Evolutionary conservation across 129 eudicot species (phyloP), one percentile per base, ranked within the genome.

Genomic region (Flaveria robusta): DNA sequence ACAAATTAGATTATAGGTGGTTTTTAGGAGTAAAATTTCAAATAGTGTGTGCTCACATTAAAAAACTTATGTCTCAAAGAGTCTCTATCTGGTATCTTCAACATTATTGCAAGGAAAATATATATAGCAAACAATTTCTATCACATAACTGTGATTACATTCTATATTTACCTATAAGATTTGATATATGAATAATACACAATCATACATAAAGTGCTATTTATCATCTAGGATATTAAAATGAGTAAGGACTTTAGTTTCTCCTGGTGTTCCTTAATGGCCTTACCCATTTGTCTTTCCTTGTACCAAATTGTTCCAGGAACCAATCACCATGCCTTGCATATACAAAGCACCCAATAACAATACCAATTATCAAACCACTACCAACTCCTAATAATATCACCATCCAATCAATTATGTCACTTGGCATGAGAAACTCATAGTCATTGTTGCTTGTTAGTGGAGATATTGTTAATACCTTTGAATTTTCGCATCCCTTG

Each of bases 201-300:
- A 9, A 42, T 9, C 47, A 42, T 41, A 18, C 23, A 52, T n/a
- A 54, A 29, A 66, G 7, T 39, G 14, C 16, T 54, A 31, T 29
- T 42, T 7, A 7, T 42, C 47, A 9, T 42, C 10, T 2, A 7
- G 13, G 47, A 42, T 10, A 24, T 24, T 63, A 47, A 24, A 15
- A 24, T 24, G 26, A 20, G 0, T 0, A 34, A 73, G 45, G 42
- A 11, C n/a, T 9, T 39, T 58, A n/a, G 20, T 59, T 58, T 41
- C 54, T 72, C 39, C 55, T 59, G 5, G 6, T 37, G 39, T 55
- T 72, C 10, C 23, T 37, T 4, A 72, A 12, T 20, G 77, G 67
- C 67, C 68, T 73, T 37, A 73, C 68, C 77, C 77, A 73, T 41
- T 9, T 73, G 41, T 55, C 68, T 0, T 56, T 73, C 81, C 14